Base-by-base conservation (phyloP, 352 stramenopile genomes). In the Phytophthora constricta region DNA sequence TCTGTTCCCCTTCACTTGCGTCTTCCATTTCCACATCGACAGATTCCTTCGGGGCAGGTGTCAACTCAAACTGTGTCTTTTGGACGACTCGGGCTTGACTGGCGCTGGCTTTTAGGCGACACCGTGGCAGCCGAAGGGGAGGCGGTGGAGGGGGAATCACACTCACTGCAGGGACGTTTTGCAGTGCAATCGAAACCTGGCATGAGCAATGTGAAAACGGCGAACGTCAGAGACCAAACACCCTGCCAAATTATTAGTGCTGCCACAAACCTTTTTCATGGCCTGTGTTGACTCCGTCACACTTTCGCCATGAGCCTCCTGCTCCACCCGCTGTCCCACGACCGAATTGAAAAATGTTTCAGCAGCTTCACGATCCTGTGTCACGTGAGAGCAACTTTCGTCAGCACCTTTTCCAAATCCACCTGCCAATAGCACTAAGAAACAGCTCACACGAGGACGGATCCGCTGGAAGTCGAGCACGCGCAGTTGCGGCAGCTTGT, bases 401-500 rank as follows among this genome's bases (percentile, higher is more conserved):
- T 5, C 2, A 45, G 0, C 46, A 57, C 11, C 2, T 5, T 14
- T 25, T 53, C 27, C 11, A 33, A 22, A 34, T 10, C 41, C 23
- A 49, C 10, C 7, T 37, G 17, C 16, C 25, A 26, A 3, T 1
- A 45, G 14, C 5, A 49, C 11, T 14, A 37, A 31, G 26, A 28
- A 28, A 13, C n/a, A 28, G 86, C 82, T 47, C 68, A 92, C 84
- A 61, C 80, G 80, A 33, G 86, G 87, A 39, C 82, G 82, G 66
- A 97, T 91, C 39, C 90, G 90, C 58, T 90, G 77, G 63, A 92
- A 96, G 66, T 97, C 91, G 46, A 97, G 80, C 34, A 96, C 84
- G 27, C 79, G 87, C 55, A 97, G 74, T 57, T 93, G 77, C n/a
- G 89, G 89, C 31, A 98, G 75, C 56, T 84, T 93, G 78, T 97